Percentiles rank a stretch among this genome's conserved stretches.
Evolutionary conservation across 345 rosid genomes (phyloP).

Genomic region (Laguncularia racemosa): DNA sequence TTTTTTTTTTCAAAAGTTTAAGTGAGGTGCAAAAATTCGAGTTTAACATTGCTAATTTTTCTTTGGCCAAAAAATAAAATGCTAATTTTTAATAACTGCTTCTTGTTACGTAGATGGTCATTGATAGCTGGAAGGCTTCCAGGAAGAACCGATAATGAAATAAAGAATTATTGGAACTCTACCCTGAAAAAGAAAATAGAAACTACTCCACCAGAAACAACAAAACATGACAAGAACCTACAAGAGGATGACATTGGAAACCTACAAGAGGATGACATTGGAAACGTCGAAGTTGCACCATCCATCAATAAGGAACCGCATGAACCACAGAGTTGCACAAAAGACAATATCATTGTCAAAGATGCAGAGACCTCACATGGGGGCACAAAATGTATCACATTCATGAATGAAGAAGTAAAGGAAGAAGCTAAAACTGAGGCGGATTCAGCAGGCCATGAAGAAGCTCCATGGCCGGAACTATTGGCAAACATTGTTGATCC

Average conservation of each 20-base stretch:
- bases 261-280: background rate
- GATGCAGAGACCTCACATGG: too few species aligned
- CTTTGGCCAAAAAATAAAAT: too few species aligned
- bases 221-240: background rate
- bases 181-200: conserved; percentile 4
- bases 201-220: background rate
- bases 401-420: background rate
- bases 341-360: too few species aligned
- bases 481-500: too few species aligned
- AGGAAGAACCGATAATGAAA: conserved; percentile 15
- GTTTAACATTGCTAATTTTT: too few species aligned
- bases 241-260: background rate
- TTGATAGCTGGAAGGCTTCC: conserved; percentile 15
- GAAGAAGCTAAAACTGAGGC: background rate
- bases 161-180: conserved; percentile 18
- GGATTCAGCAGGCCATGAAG: background rate
- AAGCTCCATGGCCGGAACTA: too few species aligned
- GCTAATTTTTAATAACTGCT: too few species aligned
- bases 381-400: too few species aligned
- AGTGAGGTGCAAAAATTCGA: background rate
- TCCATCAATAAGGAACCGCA: too few species aligned
- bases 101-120: conserved; percentile 5
- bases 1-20: background rate
- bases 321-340: too few species aligned
- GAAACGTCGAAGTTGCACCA: background rate